These are phyloP conservation scores for Botrytis cinerea DNA, from an alignment of 2,329 filamentous ascomycete species.

Conservation along the genomic window DNA sequence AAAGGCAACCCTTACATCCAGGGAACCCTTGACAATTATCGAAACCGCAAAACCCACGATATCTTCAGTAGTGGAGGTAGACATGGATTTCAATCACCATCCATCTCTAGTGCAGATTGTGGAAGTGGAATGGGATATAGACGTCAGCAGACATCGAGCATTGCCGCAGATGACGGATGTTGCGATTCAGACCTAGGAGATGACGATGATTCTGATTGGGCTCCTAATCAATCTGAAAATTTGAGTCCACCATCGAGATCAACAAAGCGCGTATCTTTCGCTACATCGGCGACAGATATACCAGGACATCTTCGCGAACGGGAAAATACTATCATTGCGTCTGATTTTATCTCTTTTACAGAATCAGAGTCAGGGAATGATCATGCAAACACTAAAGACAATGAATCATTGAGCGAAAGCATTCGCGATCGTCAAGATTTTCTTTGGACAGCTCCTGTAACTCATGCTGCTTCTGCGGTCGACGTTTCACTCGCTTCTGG, in stretches of 20 bases:
- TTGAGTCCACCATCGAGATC: background rate
- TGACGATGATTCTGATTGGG: background rate
- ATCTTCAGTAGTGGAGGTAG: background rate
- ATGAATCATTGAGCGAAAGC: background rate
- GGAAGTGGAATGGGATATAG: background rate
- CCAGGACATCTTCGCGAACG: background rate
- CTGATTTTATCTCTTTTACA: background rate
- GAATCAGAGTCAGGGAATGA: background rate
- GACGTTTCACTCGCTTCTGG: background rate
- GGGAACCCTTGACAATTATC: background rate
- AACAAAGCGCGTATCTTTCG: background rate
- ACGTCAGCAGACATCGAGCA: background rate
- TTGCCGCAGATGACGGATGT: background rate
- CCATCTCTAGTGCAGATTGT: background rate
- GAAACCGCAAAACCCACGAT: too few species aligned
- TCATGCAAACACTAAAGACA: background rate
- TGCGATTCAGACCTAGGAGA: background rate
- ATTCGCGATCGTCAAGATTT: background rate
- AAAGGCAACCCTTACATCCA: background rate
- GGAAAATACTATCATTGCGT: background rate
- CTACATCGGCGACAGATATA: background rate
- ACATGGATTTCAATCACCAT: background rate
- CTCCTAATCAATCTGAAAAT: background rate
- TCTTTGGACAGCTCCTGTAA: background rate
- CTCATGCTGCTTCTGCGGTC: background rate